Base-by-base conservation (phyloP, 768 basidiomycete species). In the Antrodiella citrinella region DNA sequence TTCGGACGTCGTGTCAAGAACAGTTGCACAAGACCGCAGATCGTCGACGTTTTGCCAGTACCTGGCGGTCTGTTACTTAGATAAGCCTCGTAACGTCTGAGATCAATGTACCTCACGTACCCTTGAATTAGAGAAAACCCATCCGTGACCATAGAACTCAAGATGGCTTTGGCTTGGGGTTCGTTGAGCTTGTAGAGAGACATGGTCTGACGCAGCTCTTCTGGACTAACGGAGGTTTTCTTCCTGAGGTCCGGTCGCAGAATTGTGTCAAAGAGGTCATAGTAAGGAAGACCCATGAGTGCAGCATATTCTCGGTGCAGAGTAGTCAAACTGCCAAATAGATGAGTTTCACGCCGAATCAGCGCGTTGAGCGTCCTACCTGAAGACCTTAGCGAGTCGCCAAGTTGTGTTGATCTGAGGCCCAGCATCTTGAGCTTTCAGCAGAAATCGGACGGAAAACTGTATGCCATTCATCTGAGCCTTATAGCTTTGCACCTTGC, bases 31-130 rank as follows among this genome's bases (percentile, higher is more conserved):
- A 99, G 74, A 19, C 91, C 92, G 57, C 91, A 91, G 54, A 99
- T 98, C 1, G 96, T 99, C 19, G 91, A 95, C 7, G 96, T 99
- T 70, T 99, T 99, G 11, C 96, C 96, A 0, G 96, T 99, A 49
- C 96, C 96, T 1, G 96, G 96, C 26, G 96, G 96, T 20, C 95
- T 94, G 55, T 48, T 39, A 22, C 13, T 15, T 18, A 53, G 23
- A 19, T 40, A n/a, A n/a, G n/a, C n/a, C n/a, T n/a, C n/a, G n/a
- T n/a, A n/a, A n/a, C 40, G 45, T 24, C 22, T n/a, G 13, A 44
- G 40, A 40, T 42, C 22, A 15, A 48, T 15, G 20, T 40, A 42
- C 3, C 26, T 12, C 56, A 21, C 54, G 22, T 61, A 94, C 95
- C 96, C 96, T 76, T 99, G 96, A 49, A 99, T 93, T 24, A 99